Evolutionary conservation across 2,329 filamentous ascomycete species (phyloP).

Genomic region (Pseudopyrenochaeta lycopersici): DNA sequence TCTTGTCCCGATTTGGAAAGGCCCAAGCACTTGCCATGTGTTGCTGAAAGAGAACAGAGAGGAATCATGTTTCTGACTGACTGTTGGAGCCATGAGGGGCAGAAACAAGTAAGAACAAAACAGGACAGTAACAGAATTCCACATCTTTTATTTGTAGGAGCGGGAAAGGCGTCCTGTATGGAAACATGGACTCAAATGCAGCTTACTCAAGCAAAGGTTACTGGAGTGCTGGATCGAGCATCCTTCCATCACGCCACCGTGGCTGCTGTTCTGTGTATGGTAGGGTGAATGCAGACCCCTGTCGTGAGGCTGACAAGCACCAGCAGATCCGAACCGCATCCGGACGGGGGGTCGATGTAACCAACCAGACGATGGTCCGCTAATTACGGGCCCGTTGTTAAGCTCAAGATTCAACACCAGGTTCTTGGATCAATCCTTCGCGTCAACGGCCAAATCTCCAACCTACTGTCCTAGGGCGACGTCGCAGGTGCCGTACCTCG

Average conservation of each 20-base stretch:
- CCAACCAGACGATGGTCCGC: constrained; percentile 26
- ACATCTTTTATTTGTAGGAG: constrained; percentile 2
- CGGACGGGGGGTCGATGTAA: constrained; percentile 31
- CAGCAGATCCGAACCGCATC: constrained; percentile 24
- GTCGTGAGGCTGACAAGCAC: neutral
- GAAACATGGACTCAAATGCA: neutral
- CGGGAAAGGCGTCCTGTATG: constrained; percentile 1
- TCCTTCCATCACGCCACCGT: constrained; percentile 10
- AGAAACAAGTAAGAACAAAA: constrained; percentile 13
- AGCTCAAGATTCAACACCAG: constrained; percentile 24
- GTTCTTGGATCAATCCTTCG: constrained; percentile 9
- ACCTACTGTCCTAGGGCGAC: constrained; percentile 4
- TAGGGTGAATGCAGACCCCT: constrained; percentile 17
- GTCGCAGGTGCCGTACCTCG: neutral
- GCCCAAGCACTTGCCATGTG: constrained; percentile 64
- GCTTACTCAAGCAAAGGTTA: neutral
- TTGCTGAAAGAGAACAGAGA: constrained; percentile 43
- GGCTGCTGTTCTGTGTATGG: constrained; percentile 15
- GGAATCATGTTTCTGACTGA: constrained; percentile 15
- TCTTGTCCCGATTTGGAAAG: constrained; percentile 67
- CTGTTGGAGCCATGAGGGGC: constrained; percentile 27
- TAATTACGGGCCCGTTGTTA: constrained; percentile 27
- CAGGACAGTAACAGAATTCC: constrained; percentile 14
- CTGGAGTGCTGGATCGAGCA: too few species aligned
- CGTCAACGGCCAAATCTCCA: constrained; percentile 1